Conservation (phyloP, 2,329 filamentous ascomycete genomes). For the Aspergillus ruber region DNA sequence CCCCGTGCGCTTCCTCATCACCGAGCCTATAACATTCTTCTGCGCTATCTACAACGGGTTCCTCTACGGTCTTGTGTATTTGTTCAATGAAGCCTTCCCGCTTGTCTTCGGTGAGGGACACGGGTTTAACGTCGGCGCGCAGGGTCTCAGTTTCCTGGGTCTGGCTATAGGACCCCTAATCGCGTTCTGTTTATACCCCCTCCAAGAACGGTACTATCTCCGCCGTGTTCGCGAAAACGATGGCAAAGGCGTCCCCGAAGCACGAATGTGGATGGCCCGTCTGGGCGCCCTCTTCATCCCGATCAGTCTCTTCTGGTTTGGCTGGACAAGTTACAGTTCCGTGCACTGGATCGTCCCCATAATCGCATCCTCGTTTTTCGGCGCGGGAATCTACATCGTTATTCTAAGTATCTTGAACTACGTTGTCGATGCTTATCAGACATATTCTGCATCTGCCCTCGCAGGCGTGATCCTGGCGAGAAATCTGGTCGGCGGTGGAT, state of each 20-base stretch:
- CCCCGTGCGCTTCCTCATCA: conserved; percentile 43
- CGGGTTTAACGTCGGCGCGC: conserved; percentile 48
- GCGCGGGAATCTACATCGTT: conserved; percentile 64
- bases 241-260: conserved; percentile 53
- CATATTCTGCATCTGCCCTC: conserved; percentile 64
- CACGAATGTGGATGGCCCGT: conserved; percentile 60
- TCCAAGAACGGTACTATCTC: conserved; percentile 37
- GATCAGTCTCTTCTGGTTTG: conserved; percentile 63
- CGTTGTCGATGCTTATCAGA: conserved; percentile 66
- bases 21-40: conserved; percentile 23
- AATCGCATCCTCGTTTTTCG: conserved; percentile 58
- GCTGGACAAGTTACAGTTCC: conserved; percentile 57
- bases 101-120: conserved; percentile 61
- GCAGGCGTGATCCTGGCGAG: conserved; percentile 70
- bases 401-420: conserved; percentile 72
- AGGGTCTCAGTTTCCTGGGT: conserved; percentile 52
- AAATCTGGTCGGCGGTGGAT: conserved; percentile 47
- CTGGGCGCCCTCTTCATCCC: conserved; percentile 55
- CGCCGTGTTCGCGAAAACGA: conserved; percentile 39
- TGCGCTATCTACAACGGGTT: conserved; percentile 48
- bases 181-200: conserved; percentile 50
- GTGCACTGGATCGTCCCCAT: conserved; percentile 62
- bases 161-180: conserved; percentile 58
- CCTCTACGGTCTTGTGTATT: conserved; percentile 67
- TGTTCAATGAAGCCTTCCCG: conserved; percentile 65